Conservation (phyloP, 75 land plant species). For the Chamaecyparis obtusa region DNA sequence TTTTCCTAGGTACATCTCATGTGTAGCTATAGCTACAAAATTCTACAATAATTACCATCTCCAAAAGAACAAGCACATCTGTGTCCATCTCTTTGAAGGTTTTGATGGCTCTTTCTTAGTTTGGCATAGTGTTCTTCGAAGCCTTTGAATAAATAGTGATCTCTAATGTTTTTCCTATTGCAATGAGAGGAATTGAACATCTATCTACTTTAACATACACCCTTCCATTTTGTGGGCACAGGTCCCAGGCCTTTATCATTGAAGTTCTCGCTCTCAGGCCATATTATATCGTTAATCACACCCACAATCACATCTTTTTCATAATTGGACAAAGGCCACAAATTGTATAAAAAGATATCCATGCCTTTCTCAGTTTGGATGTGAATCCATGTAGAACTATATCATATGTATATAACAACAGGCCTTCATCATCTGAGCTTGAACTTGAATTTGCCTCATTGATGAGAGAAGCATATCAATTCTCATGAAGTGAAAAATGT, state of each 20-base stretch:
- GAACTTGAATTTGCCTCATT: constrained; percentile 1
- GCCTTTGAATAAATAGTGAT: constrained; percentile 34
- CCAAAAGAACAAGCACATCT: no score
- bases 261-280: constrained; percentile 61
- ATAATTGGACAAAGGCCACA: constrained; percentile 40
- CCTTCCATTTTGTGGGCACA: constrained; percentile 27
- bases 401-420: constrained; percentile 34
- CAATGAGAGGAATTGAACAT: constrained; percentile 36
- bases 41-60: no score
- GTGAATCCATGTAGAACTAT: constrained; percentile 53
- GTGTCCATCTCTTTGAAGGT: no score
- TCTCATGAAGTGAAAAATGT: constrained; percentile 14
- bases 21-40: no score
- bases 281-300: constrained; percentile 28
- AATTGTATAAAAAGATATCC: constrained; percentile 11
- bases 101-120: not conserved
- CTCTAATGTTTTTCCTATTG: constrained; percentile 45
- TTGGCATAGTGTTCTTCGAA: constrained; percentile 16
- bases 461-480: constrained; percentile 33
- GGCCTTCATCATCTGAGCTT: not conserved
- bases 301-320: constrained; percentile 59
- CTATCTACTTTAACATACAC: constrained; percentile 1
- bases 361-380: constrained; percentile 33
- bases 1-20: no score
- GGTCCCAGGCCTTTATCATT: constrained; percentile 16